These are phyloP conservation scores for Fusarium sacchari DNA, from an alignment of 2,329 filamentous ascomycete species.

Conservation along the genomic window DNA sequence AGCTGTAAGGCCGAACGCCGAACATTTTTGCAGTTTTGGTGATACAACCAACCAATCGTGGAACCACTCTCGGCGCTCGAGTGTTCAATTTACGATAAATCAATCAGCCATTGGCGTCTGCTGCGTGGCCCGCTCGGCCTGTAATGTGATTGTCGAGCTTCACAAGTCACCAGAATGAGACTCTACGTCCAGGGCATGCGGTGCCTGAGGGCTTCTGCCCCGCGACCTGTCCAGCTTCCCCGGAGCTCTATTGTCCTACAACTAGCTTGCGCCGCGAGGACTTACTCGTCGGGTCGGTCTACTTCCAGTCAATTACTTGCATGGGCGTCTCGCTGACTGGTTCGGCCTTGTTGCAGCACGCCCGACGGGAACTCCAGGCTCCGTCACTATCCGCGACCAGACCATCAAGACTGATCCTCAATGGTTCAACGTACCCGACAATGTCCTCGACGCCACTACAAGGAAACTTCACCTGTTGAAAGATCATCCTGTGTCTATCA, in stretches of 20 bases:
- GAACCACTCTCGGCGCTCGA: constrained; percentile 1
- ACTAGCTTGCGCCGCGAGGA: constrained; percentile 36
- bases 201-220: constrained; percentile 43
- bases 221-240: constrained; percentile 37
- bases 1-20: constrained; percentile 35
- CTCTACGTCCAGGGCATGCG: constrained; percentile 40
- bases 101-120: constrained; percentile 21
- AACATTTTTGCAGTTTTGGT: constrained; percentile 20
- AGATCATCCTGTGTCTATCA: constrained; percentile 91
- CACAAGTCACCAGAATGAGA: constrained; percentile 35
- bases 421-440: constrained; percentile 86
- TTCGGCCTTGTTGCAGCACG: constrained; percentile 26
- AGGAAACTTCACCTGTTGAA: constrained; percentile 89
- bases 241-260: constrained; percentile 38
- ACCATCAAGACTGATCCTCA: constrained; percentile 67
- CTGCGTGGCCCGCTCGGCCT: constrained; percentile 12
- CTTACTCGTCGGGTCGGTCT: constrained; percentile 43
- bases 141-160: constrained; percentile 35
- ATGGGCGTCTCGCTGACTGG: constrained; percentile 35
- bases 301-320: constrained; percentile 12
- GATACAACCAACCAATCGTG: constrained; percentile 8
- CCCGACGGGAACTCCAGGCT: constrained; percentile 41
- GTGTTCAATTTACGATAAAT: neutral
- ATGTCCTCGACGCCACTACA: constrained; percentile 78
- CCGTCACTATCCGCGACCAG: constrained; percentile 69